A percentile compares a stretch with the other conserved stretches of the same genome.
phyloP scores from a whole-genome alignment of 306 rosid genomes.

The Lathyrus sativus region DNA sequence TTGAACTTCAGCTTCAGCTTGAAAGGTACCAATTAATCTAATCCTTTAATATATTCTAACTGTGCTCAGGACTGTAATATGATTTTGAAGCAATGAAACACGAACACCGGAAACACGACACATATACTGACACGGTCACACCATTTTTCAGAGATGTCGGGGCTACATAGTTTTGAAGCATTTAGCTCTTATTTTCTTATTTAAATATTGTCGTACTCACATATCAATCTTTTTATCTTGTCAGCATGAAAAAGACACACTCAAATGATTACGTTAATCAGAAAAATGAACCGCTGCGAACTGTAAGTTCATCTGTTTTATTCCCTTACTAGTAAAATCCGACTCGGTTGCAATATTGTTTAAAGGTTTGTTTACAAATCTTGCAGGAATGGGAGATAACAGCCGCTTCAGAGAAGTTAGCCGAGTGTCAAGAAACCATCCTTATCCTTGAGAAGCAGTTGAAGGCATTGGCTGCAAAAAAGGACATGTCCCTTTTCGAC shows the following conservation, averaged over 20 bases:
- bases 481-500: constrained; percentile 64
- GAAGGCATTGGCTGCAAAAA: constrained; percentile 78
- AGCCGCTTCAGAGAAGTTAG: constrained; percentile 88
- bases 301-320: constrained; percentile 58
- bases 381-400: constrained; percentile 88
- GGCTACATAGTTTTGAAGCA: neutral
- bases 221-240: constrained; percentile 32
- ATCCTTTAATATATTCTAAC: constrained; percentile 30
- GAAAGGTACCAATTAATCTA: constrained; percentile 57
- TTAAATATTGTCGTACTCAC: constrained; percentile 34
- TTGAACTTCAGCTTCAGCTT: constrained; percentile 81
- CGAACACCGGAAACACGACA: no score
- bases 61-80: neutral
- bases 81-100: constrained; percentile 7
- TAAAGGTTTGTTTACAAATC: constrained; percentile 29
- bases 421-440: constrained; percentile 96
- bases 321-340: neutral
- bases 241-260: constrained; percentile 53
- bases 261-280: constrained; percentile 37
- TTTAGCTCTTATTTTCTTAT: constrained; percentile 29
- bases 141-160: no score
- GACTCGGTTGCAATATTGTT: constrained; percentile 3
- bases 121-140: no score
- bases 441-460: constrained; percentile 86
- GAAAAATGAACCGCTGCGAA: constrained; percentile 60